These are phyloP conservation scores for Chlorella sp. DNA, from an alignment of 139 green algal species.

Conservation along the genomic window DNA sequence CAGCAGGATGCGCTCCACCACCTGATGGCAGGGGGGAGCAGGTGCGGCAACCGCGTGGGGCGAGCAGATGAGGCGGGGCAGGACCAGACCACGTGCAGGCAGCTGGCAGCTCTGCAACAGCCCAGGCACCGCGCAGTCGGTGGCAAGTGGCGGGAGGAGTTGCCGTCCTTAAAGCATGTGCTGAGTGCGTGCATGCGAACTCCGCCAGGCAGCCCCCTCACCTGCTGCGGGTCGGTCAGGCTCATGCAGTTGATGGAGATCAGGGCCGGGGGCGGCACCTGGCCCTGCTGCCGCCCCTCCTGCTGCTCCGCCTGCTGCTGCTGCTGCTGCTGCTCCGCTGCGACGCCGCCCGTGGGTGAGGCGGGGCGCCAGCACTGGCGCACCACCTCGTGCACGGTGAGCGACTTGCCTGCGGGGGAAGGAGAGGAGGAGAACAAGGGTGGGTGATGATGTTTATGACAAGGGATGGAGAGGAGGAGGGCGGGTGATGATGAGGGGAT, in stretches of 20 bases:
- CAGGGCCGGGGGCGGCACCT: conserved; percentile 40
- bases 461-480: too few relatives aligned
- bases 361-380: conserved; percentile 19
- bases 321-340: background rate
- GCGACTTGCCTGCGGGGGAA: conserved; percentile 52
- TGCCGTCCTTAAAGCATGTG: background rate
- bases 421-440: too few relatives aligned
- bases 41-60: too few relatives aligned
- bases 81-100: too few relatives aligned
- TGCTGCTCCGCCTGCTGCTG: too few relatives aligned
- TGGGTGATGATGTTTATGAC: too few relatives aligned
- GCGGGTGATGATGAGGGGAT: too few relatives aligned
- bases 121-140: too few relatives aligned
- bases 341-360: background rate
- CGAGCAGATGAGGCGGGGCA: too few relatives aligned
- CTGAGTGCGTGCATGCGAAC: background rate
- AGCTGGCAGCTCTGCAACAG: background rate
- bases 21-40: background rate
- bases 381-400: conserved; percentile 58
- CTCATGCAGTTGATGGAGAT: conserved; percentile 75
- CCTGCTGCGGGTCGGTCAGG: conserved; percentile 42
- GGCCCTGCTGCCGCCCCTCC: background rate
- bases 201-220: background rate
- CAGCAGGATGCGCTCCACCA: conserved; percentile 30
- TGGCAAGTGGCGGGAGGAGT: too few relatives aligned